Percentiles rank a stretch among this genome's conserved stretches.
Evolutionary conservation across 2,329 filamentous ascomycete species (phyloP).

Genomic region (Aureobasidium lini): DNA sequence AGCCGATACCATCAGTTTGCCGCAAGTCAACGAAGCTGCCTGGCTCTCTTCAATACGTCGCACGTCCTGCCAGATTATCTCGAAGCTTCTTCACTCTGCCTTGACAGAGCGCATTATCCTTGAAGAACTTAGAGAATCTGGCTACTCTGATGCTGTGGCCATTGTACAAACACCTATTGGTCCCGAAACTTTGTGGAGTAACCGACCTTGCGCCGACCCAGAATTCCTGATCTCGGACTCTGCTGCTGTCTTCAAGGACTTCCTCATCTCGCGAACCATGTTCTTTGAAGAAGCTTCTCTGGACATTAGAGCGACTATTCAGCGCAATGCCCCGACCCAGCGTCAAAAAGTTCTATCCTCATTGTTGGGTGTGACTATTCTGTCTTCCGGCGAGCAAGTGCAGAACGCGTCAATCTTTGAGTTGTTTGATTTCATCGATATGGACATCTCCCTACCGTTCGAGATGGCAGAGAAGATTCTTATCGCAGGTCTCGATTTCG

Average conservation of each 20-base stretch:
- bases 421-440: conserved; percentile 81
- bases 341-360: conserved; percentile 46
- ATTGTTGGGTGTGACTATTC: conserved; percentile 67
- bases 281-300: conserved; percentile 78
- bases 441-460: conserved; percentile 46
- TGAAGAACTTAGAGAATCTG: conserved; percentile 66
- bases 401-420: conserved; percentile 76
- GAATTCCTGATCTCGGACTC: conserved; percentile 64
- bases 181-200: conserved; percentile 67
- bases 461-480: conserved; percentile 46
- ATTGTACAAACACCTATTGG: conserved; percentile 64
- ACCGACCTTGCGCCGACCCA: conserved; percentile 49
- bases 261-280: conserved; percentile 67
- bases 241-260: conserved; percentile 64
- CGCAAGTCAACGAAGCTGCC: conserved; percentile 52
- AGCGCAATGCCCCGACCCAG: conserved; percentile 54
- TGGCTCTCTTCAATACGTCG: conserved; percentile 47
- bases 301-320: conserved; percentile 72
- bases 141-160: conserved; percentile 72
- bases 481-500: conserved; percentile 61
- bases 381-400: conserved; percentile 58
- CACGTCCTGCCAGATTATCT: conserved; percentile 49
- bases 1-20: conserved; percentile 58
- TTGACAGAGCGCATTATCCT: conserved; percentile 70
- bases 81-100: conserved; percentile 74